Conservation (phyloP, 495 filamentous ascomycete genomes). For the Beverwykella pulmonaria region DNA sequence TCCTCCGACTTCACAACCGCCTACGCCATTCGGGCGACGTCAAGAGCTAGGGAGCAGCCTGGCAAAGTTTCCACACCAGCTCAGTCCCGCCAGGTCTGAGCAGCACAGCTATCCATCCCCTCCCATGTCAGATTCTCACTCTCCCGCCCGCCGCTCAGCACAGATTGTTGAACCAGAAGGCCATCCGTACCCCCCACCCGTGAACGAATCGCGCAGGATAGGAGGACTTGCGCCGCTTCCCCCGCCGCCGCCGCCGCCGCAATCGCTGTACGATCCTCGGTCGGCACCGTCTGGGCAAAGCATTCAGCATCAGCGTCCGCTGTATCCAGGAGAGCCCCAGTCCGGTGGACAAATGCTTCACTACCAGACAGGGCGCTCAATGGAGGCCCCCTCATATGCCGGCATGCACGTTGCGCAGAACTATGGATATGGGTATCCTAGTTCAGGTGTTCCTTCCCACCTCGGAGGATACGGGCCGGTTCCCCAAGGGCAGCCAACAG, state of each 20-base stretch:
- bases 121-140: slow-evolving; percentile 49
- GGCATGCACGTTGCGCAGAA: slow-evolving; percentile 31
- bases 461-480: slow-evolving; percentile 32
- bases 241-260: slow-evolving; percentile 22
- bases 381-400: slow-evolving; percentile 23
- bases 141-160: slow-evolving; percentile 38
- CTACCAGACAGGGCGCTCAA: slow-evolving; percentile 20
- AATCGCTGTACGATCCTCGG: slow-evolving; percentile 16
- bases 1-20: slow-evolving; percentile 34
- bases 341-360: slow-evolving; percentile 16
- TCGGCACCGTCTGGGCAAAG: slow-evolving; percentile 10
- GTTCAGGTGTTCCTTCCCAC: slow-evolving; percentile 29
- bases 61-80: slow-evolving; percentile 34
- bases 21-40: slow-evolving; percentile 36
- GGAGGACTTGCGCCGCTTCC: slow-evolving; percentile 20
- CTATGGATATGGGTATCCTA: slow-evolving; percentile 34
- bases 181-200: slow-evolving; percentile 30
- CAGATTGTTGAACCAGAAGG: slow-evolving; percentile 34
- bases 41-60: slow-evolving; percentile 36
- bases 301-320: slow-evolving; percentile 22
- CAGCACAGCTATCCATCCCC: slow-evolving; percentile 46
- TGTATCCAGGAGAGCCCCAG: slow-evolving; percentile 34
- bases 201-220: slow-evolving; percentile 21
- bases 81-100: slow-evolving; percentile 35
- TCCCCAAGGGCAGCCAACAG: slow-evolving; percentile 38